Base-by-base conservation (phyloP, 2,329 filamentous ascomycete genomes). In the Cladorrhinum sp. region DNA sequence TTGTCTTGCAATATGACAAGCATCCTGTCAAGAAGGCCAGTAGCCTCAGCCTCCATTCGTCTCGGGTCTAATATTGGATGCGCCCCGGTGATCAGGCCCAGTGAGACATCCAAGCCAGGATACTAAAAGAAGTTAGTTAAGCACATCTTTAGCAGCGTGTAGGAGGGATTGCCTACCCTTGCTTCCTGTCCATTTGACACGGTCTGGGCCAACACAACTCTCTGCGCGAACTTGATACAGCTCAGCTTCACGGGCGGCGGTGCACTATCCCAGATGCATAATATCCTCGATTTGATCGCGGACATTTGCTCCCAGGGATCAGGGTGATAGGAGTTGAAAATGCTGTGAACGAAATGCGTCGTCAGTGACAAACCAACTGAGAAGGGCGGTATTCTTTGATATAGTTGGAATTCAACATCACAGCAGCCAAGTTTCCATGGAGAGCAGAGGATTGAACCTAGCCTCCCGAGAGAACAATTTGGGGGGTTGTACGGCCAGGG, bases 201-300 rank as follows among this genome's bases (percentile, higher is more conserved):
- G 10, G 92, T 97, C 75, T 99, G 93, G 18, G 92, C 91, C 66
- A 97, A 84, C 50, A 99, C 90, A 50, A 98, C 91, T 65, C 91
- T 87, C 77, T 99, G 93, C 38, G 92, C 89, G 74, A 99, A 99
- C 76, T 99, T 99, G 81, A 98, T 89, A 78, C 95, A 98, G 80
- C 92, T 96, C 73, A 98, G 88, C 69, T 88, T 88, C 64, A 98
- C 85, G 2, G 91, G 89, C 12, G 88, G 82, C 13, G 85, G 78
- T 18, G 91, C 88, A 49, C 81, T 84, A 68, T 97, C 93, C 93
- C 96, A 97, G 70, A 95, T 86, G 62, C 85, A 86, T 62, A 99
- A 76, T 67, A 99, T 95, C 69, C 88, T 90, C 58, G 90, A 86
- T 79, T 99, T 99, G 76, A 98, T 93, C 10, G 87, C 84, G 57